phyloP scores from a whole-genome alignment of 352 stramenopile genomes.

The Globisporangium middletonii region DNA sequence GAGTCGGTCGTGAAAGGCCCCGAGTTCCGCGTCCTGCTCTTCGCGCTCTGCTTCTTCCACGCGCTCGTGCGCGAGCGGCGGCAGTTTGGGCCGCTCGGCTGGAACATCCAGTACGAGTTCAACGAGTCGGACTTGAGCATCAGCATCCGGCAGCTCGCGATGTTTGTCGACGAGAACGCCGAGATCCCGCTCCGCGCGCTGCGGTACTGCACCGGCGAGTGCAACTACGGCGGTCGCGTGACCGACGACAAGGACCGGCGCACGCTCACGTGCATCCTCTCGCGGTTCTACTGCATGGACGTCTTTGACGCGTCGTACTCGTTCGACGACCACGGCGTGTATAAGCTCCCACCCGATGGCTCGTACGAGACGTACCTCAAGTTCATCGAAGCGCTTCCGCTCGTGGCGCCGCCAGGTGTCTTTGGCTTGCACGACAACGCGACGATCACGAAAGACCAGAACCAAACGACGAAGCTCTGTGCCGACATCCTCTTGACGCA shows the following conservation, averaged over 20 bases:
- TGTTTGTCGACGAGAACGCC: constrained; percentile 90
- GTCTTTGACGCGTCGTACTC: constrained; percentile 57
- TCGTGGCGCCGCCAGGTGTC: constrained; percentile 85
- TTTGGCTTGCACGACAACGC: constrained; percentile 94
- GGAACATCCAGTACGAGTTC: constrained; percentile 97
- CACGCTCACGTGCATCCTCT: constrained; percentile 62
- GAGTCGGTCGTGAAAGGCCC: constrained; percentile 66
- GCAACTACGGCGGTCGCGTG: constrained; percentile 83
- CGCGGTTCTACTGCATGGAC: constrained; percentile 69
- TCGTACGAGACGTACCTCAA: constrained; percentile 71
- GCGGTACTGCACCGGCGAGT: constrained; percentile 79
- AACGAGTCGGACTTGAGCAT: constrained; percentile 93
- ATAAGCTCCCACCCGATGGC: constrained; percentile 69
- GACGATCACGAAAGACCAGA: constrained; percentile 93
- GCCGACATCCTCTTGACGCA: constrained; percentile 90
- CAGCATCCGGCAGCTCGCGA: constrained; percentile 87
- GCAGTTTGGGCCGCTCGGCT: constrained; percentile 91
- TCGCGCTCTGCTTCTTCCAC: constrained; percentile 89
- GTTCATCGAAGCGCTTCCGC: constrained; percentile 84
- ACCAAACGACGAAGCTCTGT: constrained; percentile 93
- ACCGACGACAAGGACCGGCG: constrained; percentile 83
- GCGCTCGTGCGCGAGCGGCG: constrained; percentile 90
- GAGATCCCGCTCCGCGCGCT: constrained; percentile 77
- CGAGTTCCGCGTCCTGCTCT: constrained; percentile 88
- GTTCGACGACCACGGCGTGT: constrained; percentile 64